A percentile compares a stretch with the other conserved stretches of the same genome.
These are phyloP conservation scores for Magnaporthales sp. DNA, from an alignment of 2,329 filamentous ascomycete genomes.

Conservation along the genomic window DNA sequence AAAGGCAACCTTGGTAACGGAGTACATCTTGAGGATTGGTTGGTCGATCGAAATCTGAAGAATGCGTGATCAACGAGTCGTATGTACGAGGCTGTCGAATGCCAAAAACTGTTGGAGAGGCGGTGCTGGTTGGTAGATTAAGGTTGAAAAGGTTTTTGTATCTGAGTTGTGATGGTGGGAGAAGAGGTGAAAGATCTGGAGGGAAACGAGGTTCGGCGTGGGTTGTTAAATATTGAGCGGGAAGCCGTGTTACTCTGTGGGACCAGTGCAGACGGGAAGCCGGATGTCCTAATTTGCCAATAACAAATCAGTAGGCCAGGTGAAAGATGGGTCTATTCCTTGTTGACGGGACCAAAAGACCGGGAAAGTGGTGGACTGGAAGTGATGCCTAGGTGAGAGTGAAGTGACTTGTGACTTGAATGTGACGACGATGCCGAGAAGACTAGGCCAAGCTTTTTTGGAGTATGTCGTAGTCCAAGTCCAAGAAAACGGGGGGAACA, in stretches of 20 bases:
- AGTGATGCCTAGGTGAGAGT: not conserved
- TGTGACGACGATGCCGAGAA: not conserved
- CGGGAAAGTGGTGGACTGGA: not conserved
- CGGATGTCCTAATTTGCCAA: not conserved
- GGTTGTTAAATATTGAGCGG: conserved; percentile 1
- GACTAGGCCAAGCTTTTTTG: not conserved
- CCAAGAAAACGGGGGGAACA: not conserved
- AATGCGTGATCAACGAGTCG: not conserved
- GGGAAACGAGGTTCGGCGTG: not conserved
- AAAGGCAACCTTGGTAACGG: conserved; percentile 9
- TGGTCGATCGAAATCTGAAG: not conserved
- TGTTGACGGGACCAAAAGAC: not conserved
- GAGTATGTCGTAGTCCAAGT: not conserved
- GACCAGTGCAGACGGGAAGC: not conserved
- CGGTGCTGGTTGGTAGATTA: not conserved
- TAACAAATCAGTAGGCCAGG: not conserved
- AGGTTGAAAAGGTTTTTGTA: not conserved
- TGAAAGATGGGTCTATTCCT: not conserved
- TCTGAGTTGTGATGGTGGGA: not conserved
- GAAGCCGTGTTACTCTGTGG: not conserved
- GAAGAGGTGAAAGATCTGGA: not conserved
- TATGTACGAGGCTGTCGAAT: not conserved
- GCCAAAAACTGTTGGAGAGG: not conserved
- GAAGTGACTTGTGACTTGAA: not conserved
- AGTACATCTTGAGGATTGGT: not conserved